These are phyloP conservation scores for Pseudogymnoascus sp. DNA, from an alignment of 2,329 filamentous ascomycete species.

Conservation along the genomic window DNA sequence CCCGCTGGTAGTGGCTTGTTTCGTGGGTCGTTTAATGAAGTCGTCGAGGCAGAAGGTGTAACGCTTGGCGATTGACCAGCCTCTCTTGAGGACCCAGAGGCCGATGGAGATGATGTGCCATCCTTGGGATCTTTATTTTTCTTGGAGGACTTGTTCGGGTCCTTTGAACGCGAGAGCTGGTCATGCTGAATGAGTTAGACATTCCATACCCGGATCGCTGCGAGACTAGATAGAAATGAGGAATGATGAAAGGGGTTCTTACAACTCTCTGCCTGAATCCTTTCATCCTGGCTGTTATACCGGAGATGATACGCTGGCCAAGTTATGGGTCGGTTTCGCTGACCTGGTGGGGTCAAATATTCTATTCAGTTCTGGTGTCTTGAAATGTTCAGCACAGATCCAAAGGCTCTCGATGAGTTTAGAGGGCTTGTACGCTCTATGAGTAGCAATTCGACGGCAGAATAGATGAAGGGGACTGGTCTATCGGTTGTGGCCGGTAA, in stretches of 20 bases:
- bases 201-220: conserved; percentile 5
- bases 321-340: neutral
- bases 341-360: neutral
- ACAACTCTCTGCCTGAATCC: conserved; percentile 96
- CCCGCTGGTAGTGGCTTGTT: conserved; percentile 69
- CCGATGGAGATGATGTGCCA: conserved; percentile 74
- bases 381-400: neutral
- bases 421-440: neutral
- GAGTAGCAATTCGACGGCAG: neutral
- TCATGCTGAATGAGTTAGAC: conserved; percentile 53
- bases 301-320: neutral
- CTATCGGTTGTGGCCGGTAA: conserved; percentile 5
- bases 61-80: conserved; percentile 52
- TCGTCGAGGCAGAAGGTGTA: conserved; percentile 85
- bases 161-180: conserved; percentile 87
- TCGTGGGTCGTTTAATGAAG: conserved; percentile 75
- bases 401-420: neutral
- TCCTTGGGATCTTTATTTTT: conserved; percentile 67
- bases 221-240: conserved; percentile 10
- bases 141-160: conserved; percentile 73
- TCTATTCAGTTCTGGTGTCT: neutral
- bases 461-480: neutral
- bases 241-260: conserved; percentile 38
- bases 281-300: conserved; percentile 64
- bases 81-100: conserved; percentile 45